Evolutionary conservation across 441 rosid genomes (phyloP).

Genomic region (Omphalea diandra): DNA sequence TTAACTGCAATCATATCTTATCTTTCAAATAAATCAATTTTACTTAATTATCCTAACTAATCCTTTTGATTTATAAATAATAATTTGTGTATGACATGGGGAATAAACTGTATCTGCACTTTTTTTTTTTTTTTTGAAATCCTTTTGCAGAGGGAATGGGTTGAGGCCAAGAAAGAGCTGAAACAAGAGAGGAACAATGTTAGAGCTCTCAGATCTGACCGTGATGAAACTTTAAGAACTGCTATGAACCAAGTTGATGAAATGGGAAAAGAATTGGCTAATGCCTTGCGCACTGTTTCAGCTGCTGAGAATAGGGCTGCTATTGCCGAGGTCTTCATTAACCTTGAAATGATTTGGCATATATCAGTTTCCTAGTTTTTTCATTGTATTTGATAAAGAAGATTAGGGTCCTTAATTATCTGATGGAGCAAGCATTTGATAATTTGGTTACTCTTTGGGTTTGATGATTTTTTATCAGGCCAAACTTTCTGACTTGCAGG

Average conservation of each 20-base stretch:
- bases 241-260: conserved; percentile 90
- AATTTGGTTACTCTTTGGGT: conserved; percentile 15
- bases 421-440: conserved; percentile 17
- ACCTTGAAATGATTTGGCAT: not conserved
- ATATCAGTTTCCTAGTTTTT: not conserved
- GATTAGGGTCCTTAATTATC: not conserved
- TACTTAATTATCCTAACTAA: no score
- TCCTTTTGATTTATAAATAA: no score
- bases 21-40: not conserved
- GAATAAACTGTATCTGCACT: not conserved
- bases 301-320: conserved; percentile 90
- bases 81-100: not conserved
- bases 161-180: conserved; percentile 84
- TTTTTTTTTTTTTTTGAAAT: not conserved
- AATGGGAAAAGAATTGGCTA: conserved; percentile 74
- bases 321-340: conserved; percentile 69
- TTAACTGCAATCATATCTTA: not conserved
- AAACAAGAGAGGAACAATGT: conserved; percentile 80
- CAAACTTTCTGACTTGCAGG: conserved; percentile 73
- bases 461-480: conserved; percentile 48
- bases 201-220: conserved; percentile 60
- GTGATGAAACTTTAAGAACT: conserved; percentile 68
- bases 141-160: conserved; percentile 82
- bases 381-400: not conserved
- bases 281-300: conserved; percentile 72